Evolutionary conservation across 345 rosid genomes (phyloP).

Genomic region (Diplotaxis tenuifolia): DNA sequence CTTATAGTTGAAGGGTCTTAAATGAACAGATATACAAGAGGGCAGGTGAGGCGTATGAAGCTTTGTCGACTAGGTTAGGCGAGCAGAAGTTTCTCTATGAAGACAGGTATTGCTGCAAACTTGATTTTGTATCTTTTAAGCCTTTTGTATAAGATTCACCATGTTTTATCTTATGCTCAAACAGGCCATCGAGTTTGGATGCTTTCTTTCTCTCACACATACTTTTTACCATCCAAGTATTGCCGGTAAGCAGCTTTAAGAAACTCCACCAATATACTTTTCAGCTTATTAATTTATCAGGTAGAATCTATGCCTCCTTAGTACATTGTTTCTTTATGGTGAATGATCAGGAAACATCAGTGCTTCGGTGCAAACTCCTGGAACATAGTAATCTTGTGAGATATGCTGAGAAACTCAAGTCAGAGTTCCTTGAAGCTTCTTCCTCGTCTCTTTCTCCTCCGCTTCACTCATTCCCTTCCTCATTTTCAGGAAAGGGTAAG

Average conservation of each 20-base stretch:
- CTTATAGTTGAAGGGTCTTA: background rate
- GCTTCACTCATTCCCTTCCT: constrained; percentile 47
- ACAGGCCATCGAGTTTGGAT: constrained; percentile 92
- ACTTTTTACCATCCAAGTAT: constrained; percentile 63
- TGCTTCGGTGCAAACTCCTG: constrained; percentile 54
- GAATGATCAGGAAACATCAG: constrained; percentile 62
- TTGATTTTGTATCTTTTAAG: background rate
- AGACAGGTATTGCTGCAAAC: constrained; percentile 45
- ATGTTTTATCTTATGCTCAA: background rate
- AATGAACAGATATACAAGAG: constrained; percentile 68
- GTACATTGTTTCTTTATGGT: background rate
- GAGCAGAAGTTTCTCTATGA: constrained; percentile 68
- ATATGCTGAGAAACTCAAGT: constrained; percentile 70
- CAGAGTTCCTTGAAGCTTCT: constrained; percentile 52
- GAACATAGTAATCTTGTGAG: constrained; percentile 61
- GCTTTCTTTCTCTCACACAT: constrained; percentile 68
- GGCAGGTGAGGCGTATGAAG: constrained; percentile 69
- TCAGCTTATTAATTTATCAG: background rate
- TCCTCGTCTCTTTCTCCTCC: constrained; percentile 55
- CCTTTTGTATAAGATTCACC: background rate
- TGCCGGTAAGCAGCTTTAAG: constrained; percentile 68
- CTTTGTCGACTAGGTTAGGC: constrained; percentile 80
- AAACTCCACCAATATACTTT: background rate
- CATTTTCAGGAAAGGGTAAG: constrained; percentile 66
- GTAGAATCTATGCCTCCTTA: background rate